These are phyloP conservation scores for Erysimum cheiri DNA, from an alignment of 441 rosid genomes.

Conservation along the genomic window DNA sequence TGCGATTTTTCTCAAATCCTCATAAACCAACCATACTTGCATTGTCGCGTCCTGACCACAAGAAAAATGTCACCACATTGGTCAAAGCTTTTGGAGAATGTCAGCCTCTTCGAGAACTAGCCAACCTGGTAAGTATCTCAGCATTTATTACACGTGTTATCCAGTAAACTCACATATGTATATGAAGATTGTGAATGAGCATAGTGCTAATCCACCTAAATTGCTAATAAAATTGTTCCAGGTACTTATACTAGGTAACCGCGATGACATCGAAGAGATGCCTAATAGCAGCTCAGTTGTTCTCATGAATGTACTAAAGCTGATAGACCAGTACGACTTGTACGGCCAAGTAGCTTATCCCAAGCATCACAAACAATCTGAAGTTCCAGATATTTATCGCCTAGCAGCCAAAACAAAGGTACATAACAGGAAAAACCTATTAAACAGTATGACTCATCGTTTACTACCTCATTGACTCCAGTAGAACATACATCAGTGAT, in stretches of 20 bases:
- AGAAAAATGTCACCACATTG: conserved; percentile 89
- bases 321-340: conserved; percentile 93
- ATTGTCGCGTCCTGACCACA: conserved; percentile 92
- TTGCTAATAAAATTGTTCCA: conserved; percentile 45
- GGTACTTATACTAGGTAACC: conserved; percentile 93
- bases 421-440: conserved; percentile 5
- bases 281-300: conserved; percentile 81
- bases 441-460: conserved; percentile 8
- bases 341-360: conserved; percentile 96
- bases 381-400: conserved; percentile 95
- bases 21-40: conserved; percentile 95
- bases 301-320: conserved; percentile 81
- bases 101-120: conserved; percentile 82
- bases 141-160: background rate
- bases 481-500: background rate
- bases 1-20: conserved; percentile 93
- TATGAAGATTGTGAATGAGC: background rate
- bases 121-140: conserved; percentile 72
- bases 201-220: background rate
- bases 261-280: conserved; percentile 96
- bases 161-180: conserved; percentile 7
- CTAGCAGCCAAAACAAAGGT: conserved; percentile 96
- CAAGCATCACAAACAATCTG: conserved; percentile 93
- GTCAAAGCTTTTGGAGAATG: conserved; percentile 95
- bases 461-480: conserved; percentile 19